phyloP scores from a whole-genome alignment of 1,139 yeast species.

The Zhuliangozyma parablackwelliae region DNA sequence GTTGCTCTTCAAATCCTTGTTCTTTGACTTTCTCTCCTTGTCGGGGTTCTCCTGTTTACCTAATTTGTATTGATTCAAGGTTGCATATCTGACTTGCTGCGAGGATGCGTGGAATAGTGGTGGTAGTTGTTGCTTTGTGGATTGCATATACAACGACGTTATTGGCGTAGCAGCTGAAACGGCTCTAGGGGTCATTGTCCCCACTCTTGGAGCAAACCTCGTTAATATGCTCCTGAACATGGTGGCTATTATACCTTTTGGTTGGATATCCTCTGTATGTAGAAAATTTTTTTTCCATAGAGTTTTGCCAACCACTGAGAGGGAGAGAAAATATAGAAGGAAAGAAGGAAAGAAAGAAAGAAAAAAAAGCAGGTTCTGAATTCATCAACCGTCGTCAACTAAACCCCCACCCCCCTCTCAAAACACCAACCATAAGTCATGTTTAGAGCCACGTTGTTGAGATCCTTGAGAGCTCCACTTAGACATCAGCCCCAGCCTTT shows the following conservation, averaged over 20 bases:
- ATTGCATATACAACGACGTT: constrained; percentile 9
- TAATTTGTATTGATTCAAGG: constrained; percentile 67
- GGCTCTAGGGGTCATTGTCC: background rate
- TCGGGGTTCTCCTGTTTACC: constrained; percentile 57
- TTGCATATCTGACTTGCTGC: constrained; percentile 50
- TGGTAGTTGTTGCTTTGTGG: background rate
- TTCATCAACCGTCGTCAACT: background rate
- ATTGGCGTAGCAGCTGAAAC: constrained; percentile 4
- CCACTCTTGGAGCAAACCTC: constrained; percentile 3
- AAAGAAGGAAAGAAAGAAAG: constrained; percentile 1
- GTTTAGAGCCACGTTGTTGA: constrained; percentile 31
- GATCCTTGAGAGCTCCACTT: constrained; percentile 23
- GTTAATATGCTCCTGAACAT: constrained; percentile 11
- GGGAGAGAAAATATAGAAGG: background rate
- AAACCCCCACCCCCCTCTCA: background rate
- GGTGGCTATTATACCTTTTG: no score
- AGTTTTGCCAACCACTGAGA: constrained; percentile 6
- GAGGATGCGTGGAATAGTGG: background rate
- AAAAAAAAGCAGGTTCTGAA: background rate
- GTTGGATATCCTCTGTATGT: no score
- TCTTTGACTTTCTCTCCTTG: constrained; percentile 44
- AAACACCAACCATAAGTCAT: constrained; percentile 18
- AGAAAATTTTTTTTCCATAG: no score
- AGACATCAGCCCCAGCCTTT: constrained; percentile 4
- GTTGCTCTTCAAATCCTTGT: constrained; percentile 78